These are phyloP conservation scores for Apophysomyces elegans DNA, from an alignment of 371 early-diverging fungal species.

Conservation along the genomic window DNA sequence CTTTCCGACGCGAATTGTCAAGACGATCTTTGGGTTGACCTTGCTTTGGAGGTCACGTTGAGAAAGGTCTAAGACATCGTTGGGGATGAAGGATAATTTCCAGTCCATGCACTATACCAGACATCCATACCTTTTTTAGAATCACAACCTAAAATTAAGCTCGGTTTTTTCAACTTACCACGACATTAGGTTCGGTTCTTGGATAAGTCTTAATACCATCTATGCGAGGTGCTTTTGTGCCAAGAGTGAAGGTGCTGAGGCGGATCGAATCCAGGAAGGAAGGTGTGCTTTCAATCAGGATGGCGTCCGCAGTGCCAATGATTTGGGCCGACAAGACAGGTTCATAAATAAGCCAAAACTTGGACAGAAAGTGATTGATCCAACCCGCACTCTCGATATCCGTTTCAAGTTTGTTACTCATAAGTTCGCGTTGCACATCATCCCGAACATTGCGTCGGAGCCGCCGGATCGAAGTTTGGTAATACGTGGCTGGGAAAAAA, in stretches of 20 bases:
- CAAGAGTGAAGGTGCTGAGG: conserved; percentile 95
- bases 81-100: conserved; percentile 88
- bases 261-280: conserved; percentile 90
- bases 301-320: conserved; percentile 74
- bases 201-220: conserved; percentile 88
- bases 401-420: conserved; percentile 56
- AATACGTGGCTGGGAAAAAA: conserved; percentile 64
- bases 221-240: conserved; percentile 95
- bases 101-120: conserved; percentile 83
- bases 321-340: conserved; percentile 86
- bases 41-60: conserved; percentile 68
- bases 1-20: conserved; percentile 88
- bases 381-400: conserved; percentile 93
- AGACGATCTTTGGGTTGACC: conserved; percentile 91
- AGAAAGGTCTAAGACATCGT: conserved; percentile 76
- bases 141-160: not conserved
- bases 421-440: conserved; percentile 72
- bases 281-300: conserved; percentile 85
- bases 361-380: conserved; percentile 89
- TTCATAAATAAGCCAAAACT: conserved; percentile 97
- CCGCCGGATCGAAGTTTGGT: conserved; percentile 76
- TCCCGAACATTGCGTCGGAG: conserved; percentile 73
- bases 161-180: conserved; percentile 48
- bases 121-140: not conserved
- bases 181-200: conserved; percentile 82